Evolutionary conservation across 495 filamentous ascomycete genomes (phyloP), one percentile per base, ranked within the genome.

Genomic region (Pyronema domesticum): DNA sequence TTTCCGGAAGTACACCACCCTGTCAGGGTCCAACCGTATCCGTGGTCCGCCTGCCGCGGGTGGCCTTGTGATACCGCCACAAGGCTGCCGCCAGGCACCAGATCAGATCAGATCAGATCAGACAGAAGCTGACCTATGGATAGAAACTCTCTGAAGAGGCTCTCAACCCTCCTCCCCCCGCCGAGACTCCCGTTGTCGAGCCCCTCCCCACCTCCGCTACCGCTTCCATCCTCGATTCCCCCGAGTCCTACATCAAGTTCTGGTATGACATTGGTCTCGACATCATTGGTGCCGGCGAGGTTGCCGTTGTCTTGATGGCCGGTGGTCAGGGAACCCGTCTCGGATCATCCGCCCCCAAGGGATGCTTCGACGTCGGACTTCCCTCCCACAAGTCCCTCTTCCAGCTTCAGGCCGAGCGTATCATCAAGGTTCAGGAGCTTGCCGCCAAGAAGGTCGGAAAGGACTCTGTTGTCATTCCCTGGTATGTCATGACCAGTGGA

Each of bases 401-500:
- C 76, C 86, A 95, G 72, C 83, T 96, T 53, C 93, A 96, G 69
- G 91, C 83, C 13, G 86, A 99, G 78, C 72, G 93, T 43, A 99
- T 99, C 61, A 70, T 72, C 55, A 89, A 85, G 72, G 69, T 95
- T n/a, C 85, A 96, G 69, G 65, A 78, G 53, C 70, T 96, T 53
- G 88, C 88, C n/a, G 71, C 76, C 52, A 80, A 84, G 72, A 73
- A 77, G 56, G 74, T 80, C 48, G 76, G 76, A 14, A 80, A 79
- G 55, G 67, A 72, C 59, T 74, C 76, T 55, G 82, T 84, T 34
- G 76, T 81, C 7, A 80, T 99, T 34, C 93, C 91, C 6, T 99
- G 91, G 91, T 99, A 96, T 71, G 83, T 99, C 64, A 99, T 99
- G 91, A 99, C 91, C 57, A 94, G 86, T 61, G 91, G 91, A 8